Evolutionary conservation across 495 filamentous ascomycete genomes (phyloP).

Genomic region (Penicillium steckii): DNA sequence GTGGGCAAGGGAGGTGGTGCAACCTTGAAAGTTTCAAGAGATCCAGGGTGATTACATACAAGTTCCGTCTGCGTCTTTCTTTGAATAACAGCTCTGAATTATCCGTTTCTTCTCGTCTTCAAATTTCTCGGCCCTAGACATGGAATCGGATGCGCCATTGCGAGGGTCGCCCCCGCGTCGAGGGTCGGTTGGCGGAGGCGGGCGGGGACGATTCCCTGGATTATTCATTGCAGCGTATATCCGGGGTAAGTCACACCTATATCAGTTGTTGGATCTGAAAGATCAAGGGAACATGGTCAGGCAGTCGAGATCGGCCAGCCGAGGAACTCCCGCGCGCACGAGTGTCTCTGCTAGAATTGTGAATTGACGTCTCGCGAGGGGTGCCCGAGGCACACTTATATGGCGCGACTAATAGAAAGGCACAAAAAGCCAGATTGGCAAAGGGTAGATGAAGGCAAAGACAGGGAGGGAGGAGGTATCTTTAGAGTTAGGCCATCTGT

Average conservation of each 20-base stretch:
- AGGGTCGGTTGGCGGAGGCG: slow-evolving; percentile 26
- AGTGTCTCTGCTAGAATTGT: slow-evolving; percentile 9
- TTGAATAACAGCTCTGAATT: slow-evolving; percentile 86
- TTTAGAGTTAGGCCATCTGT: slow-evolving; percentile 32
- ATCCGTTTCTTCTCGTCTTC: slow-evolving; percentile 95
- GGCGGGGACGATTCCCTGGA: slow-evolving; percentile 35
- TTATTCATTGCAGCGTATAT: slow-evolving; percentile 36
- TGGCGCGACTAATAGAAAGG: not conserved
- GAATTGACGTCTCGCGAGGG: slow-evolving; percentile 3
- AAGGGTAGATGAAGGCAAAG: slow-evolving; percentile 10
- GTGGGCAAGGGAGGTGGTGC: not conserved
- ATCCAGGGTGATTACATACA: slow-evolving; percentile 50
- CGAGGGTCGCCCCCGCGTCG: slow-evolving; percentile 36
- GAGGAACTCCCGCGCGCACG: slow-evolving; percentile 14
- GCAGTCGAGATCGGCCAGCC: slow-evolving; percentile 17
- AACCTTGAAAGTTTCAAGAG: not conserved
- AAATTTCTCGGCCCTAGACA: slow-evolving; percentile 81
- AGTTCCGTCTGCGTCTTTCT: slow-evolving; percentile 78
- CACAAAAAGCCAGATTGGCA: not conserved
- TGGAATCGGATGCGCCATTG: slow-evolving; percentile 34
- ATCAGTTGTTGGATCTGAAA: slow-evolving; percentile 27
- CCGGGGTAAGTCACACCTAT: slow-evolving; percentile 18
- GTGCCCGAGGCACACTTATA: not conserved
- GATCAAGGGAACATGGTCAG: slow-evolving; percentile 42
- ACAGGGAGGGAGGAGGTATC: not conserved